Conservation (phyloP, 1,139 yeast species). For the Scheffersomyces stambukii region DNA sequence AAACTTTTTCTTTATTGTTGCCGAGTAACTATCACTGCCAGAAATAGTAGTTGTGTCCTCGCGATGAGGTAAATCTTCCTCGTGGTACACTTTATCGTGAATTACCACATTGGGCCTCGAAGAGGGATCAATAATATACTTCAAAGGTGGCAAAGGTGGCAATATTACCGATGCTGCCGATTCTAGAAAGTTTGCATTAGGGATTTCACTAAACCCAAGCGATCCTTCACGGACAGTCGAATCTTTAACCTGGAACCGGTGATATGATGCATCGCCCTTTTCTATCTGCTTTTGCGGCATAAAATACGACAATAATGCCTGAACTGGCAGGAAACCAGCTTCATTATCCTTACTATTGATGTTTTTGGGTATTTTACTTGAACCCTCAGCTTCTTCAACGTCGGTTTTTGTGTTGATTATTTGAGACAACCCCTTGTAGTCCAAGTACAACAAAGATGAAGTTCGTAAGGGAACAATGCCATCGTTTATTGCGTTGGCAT, state of each 20-base stretch:
- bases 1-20: constrained; percentile 6
- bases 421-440: constrained; percentile 41
- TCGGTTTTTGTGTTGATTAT: constrained; percentile 26
- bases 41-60: background rate
- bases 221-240: constrained; percentile 4
- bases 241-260: constrained; percentile 26
- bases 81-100: constrained; percentile 39
- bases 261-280: constrained; percentile 19
- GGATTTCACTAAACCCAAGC: constrained; percentile 29
- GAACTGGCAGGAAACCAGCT: constrained; percentile 28
- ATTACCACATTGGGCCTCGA: constrained; percentile 33
- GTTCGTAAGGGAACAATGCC: constrained; percentile 95
- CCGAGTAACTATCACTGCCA: background rate
- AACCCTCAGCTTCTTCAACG: constrained; percentile 3
- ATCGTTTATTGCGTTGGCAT: constrained; percentile 78
- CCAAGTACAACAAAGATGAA: constrained; percentile 73
- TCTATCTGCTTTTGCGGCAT: constrained; percentile 36
- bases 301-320: constrained; percentile 41
- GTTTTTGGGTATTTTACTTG: constrained; percentile 7
- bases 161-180: constrained; percentile 74
- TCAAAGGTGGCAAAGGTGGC: constrained; percentile 81
- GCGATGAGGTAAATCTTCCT: constrained; percentile 27
- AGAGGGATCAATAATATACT: constrained; percentile 63
- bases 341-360: constrained; percentile 7
- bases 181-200: constrained; percentile 75